A percentile compares a stretch with the other conserved stretches of the same genome.
These are phyloP conservation scores for Fusarium mexicanum DNA, from an alignment of 2,329 filamentous ascomycete species.

Conservation along the genomic window DNA sequence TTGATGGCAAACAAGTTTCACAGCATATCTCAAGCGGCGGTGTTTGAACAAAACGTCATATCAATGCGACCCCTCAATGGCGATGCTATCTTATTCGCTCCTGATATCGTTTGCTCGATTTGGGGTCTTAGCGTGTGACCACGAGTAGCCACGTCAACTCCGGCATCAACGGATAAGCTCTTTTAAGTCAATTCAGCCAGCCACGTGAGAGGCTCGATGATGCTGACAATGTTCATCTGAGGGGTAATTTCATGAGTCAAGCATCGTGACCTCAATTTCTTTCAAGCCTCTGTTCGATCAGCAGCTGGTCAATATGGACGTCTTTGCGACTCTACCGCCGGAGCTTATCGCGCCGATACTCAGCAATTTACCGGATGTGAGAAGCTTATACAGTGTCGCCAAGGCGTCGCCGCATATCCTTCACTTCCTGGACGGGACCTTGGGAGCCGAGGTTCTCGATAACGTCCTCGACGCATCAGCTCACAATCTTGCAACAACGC, in stretches of 20 bases:
- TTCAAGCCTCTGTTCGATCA: neutral
- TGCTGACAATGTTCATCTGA: conserved; percentile 5
- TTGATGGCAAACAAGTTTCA: neutral
- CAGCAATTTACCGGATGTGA: neutral
- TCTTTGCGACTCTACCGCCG: conserved; percentile 6
- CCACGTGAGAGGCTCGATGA: conserved; percentile 14
- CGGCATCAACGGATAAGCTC: conserved; percentile 1
- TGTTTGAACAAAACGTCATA: neutral
- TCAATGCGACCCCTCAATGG: conserved; percentile 3
- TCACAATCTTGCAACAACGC: neutral
- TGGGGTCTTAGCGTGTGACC: neutral
- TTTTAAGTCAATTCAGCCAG: neutral
- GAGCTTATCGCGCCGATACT: conserved; percentile 22
- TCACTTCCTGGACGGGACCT: conserved; percentile 4
- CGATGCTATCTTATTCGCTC: conserved; percentile 13
- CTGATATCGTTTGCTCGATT: neutral
- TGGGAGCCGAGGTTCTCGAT: conserved; percentile 15
- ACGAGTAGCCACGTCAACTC: neutral
- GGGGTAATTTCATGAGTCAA: conserved; percentile 1
- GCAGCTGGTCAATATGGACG: conserved; percentile 5
- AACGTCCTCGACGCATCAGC: conserved; percentile 10
- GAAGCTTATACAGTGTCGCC: neutral
- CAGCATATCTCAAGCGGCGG: neutral
- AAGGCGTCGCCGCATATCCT: conserved; percentile 12
- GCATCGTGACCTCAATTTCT: neutral